A percentile compares a stretch with the other conserved stretches of the same genome.
Conservation (phyloP, 2,329 filamentous ascomycete species). For the Diaporthe citriasiana region DNA sequence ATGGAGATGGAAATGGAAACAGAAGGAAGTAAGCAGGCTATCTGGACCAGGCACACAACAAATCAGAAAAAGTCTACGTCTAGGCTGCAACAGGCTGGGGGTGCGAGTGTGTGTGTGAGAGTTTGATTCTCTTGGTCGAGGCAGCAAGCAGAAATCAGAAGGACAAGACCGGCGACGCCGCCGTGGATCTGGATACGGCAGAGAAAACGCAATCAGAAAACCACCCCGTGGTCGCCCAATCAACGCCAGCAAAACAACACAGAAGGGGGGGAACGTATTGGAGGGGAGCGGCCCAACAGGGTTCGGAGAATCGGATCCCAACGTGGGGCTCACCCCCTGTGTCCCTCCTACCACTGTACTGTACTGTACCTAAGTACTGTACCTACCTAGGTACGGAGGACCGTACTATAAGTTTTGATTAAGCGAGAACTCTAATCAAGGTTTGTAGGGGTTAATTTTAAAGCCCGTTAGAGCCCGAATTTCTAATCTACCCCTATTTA, state of each 20-base stretch:
- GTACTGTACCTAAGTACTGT: too few relatives aligned
- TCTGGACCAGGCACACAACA: constrained; percentile 18
- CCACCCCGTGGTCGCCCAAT: constrained; percentile 33
- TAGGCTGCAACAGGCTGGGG: constrained; percentile 6
- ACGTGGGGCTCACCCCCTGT: not conserved
- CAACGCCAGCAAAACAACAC: constrained; percentile 35
- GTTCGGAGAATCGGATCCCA: constrained; percentile 2
- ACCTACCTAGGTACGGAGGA: too few relatives aligned
- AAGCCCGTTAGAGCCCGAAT: too few relatives aligned
- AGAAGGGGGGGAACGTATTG: not conserved
- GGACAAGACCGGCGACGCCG: constrained; percentile 40
- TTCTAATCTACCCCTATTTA: too few relatives aligned
- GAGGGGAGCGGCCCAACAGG: constrained; percentile 5
- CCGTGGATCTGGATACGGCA: constrained; percentile 25
- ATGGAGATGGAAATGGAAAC: not conserved
- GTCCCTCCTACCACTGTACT: not conserved
- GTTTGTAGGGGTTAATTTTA: too few relatives aligned
- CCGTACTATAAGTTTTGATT: too few relatives aligned
- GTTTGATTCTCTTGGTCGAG: not conserved
- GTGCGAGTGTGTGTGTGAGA: not conserved
- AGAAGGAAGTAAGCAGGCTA: not conserved
- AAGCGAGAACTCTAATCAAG: too few relatives aligned
- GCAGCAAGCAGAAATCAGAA: constrained; percentile 8
- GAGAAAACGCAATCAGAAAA: constrained; percentile 29
- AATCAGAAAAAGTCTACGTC: constrained; percentile 18